Evolutionary conservation across 768 basidiomycete species (phyloP), one percentile per base, ranked within the genome.

Genomic region (Russula ochroleuca): DNA sequence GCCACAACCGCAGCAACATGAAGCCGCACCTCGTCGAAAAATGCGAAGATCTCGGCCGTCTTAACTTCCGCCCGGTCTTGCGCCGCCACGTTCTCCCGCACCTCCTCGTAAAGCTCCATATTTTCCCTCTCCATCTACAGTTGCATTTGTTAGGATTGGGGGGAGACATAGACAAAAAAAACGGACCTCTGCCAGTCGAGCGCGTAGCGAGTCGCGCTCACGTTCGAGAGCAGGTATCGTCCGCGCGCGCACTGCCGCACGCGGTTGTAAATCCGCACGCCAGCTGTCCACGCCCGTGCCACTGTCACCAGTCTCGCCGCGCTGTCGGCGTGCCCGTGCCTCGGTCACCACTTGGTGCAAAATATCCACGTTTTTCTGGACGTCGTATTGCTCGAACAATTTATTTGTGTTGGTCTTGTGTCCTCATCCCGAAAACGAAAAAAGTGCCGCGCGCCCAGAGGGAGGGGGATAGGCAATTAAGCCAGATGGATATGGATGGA

Each of bases 321-420:
- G 78, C 51, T 78, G 76, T 40, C 78, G 79, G 57, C 85, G 83
- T 25, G 80, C 70, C 71, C 85, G 66, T 0, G 88, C 90, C 37
- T 89, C 88, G 13, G 78, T 83, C 1, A 92, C 83, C 15, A 89
- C 81, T 13, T 78, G 78, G 64, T 92, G 88, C 14, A 92, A 78
- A 4, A 78, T 78, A 71, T 92, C 89, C 37, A 92, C 81, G 67
- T 83, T 86, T 50, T 86, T 84, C 67, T 83, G 82, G 1, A 88
- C 84, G 56, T 82, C 78, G 69, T 87, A 86, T 59, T 86, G 81
- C 33, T 78, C 81, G 72, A 90, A 86, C n/a, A 92, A 66, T 41
- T 84, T 81, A 57, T 90, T 86, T 45, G 87, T 79, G 64, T 85
- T 83, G 41, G 81, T 80, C 88, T 90, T 37, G 37, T 19, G 25